phyloP scores from a whole-genome alignment of 2,329 filamentous ascomycete genomes.

The Ceratocystis destructans region DNA sequence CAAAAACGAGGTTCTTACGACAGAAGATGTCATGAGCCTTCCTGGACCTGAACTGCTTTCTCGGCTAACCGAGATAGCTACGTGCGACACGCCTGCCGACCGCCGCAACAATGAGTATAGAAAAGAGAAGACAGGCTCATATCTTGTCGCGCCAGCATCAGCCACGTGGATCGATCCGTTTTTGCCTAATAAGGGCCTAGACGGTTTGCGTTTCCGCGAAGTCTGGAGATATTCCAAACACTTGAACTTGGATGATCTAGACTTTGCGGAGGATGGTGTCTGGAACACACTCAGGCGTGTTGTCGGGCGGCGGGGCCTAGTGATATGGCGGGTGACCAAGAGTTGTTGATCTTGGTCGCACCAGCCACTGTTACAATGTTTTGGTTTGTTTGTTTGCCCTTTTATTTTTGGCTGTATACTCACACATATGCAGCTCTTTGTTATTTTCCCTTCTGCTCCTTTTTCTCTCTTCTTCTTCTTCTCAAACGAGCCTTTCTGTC shows the following conservation, averaged over 20 bases:
- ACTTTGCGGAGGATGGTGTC: slow-evolving; percentile 64
- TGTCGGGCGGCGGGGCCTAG: slow-evolving; percentile 47
- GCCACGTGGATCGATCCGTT: slow-evolving; percentile 56
- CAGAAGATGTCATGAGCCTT: slow-evolving; percentile 62
- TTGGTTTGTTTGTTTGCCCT: slow-evolving; percentile 21
- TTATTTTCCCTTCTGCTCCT: not conserved
- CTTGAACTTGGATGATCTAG: slow-evolving; percentile 66
- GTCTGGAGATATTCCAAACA: slow-evolving; percentile 56
- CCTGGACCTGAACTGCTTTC: slow-evolving; percentile 45
- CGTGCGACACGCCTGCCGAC: slow-evolving; percentile 47
- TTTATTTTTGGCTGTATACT: not conserved
- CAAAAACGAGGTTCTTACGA: slow-evolving; percentile 57
- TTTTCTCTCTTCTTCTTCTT: not conserved
- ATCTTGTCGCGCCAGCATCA: slow-evolving; percentile 60
- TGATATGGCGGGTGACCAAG: slow-evolving; percentile 51
- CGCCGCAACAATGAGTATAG: slow-evolving; percentile 41
- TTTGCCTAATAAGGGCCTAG: slow-evolving; percentile 42
- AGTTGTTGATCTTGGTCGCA: slow-evolving; percentile 31
- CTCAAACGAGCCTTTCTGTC: not conserved
- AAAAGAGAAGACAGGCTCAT: slow-evolving; percentile 50
- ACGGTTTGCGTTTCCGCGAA: slow-evolving; percentile 51
- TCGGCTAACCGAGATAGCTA: slow-evolving; percentile 44
- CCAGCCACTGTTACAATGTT: slow-evolving; percentile 17
- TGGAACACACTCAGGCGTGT: slow-evolving; percentile 57
- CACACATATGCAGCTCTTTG: not conserved